phyloP scores from a whole-genome alignment of 2,329 filamentous ascomycete species.

The Thielaviopsis musarum region DNA sequence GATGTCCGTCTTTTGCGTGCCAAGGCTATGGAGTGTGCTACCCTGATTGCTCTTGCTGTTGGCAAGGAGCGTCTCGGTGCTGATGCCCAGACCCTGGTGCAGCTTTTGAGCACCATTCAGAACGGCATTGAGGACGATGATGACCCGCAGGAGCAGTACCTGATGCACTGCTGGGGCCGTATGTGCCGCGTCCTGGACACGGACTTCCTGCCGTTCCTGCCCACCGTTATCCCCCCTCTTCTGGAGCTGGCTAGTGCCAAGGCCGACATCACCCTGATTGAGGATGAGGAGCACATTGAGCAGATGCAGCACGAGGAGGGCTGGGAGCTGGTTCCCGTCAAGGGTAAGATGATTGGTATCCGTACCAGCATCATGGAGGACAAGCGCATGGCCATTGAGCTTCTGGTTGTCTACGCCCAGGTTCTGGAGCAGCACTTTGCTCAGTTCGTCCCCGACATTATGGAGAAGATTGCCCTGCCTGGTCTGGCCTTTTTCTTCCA shows the following conservation, averaged over 20 bases:
- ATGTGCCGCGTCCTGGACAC: constrained; percentile 90
- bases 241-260: constrained; percentile 84
- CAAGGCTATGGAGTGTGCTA: constrained; percentile 98
- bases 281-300: constrained; percentile 87
- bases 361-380: constrained; percentile 93
- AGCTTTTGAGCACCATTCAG: constrained; percentile 77
- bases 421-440: constrained; percentile 88
- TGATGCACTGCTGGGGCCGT: constrained; percentile 96
- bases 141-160: constrained; percentile 89
- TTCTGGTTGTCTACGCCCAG: constrained; percentile 92
- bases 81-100: constrained; percentile 75
- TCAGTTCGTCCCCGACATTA: constrained; percentile 78
- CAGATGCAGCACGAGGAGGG: constrained; percentile 88
- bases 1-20: constrained; percentile 81
- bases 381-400: constrained; percentile 98
- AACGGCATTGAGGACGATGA: constrained; percentile 74
- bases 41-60: constrained; percentile 84
- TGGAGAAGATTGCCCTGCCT: constrained; percentile 91
- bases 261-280: constrained; percentile 89
- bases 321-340: constrained; percentile 92
- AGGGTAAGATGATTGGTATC: constrained; percentile 97
- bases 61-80: constrained; percentile 80
- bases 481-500: constrained; percentile 98
- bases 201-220: constrained; percentile 85
- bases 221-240: constrained; percentile 85